These are phyloP conservation scores for Nepenthes mirabilis DNA, from an alignment of 148 eudicot species.

Conservation along the genomic window DNA sequence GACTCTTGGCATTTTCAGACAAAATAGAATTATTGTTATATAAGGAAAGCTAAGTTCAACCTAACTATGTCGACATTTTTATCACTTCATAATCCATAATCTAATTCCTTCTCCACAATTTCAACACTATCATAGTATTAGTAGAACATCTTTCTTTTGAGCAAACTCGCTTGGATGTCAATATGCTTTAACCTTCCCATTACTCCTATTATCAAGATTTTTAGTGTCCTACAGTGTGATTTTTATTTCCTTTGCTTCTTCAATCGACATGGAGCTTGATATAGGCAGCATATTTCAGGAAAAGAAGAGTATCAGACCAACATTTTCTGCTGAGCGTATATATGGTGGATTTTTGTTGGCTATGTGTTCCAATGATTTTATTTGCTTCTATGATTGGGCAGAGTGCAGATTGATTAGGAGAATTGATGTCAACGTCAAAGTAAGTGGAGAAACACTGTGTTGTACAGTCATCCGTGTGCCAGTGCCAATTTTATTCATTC, in stretches of 20 bases:
- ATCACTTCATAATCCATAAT: too few relatives aligned
- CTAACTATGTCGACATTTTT: too few relatives aligned
- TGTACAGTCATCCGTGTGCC: background rate
- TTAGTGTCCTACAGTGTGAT: background rate
- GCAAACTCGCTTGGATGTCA: too few relatives aligned
- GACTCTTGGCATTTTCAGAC: too few relatives aligned
- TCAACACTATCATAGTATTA: too few relatives aligned
- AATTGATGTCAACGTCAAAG: conserved; percentile 92
- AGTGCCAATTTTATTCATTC: background rate
- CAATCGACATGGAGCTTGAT: background rate
- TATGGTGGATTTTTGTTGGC: conserved; percentile 87
- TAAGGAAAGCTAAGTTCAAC: too few relatives aligned
- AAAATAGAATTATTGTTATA: too few relatives aligned
- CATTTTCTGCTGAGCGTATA: conserved; percentile 90
- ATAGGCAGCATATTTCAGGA: conserved; percentile 42
- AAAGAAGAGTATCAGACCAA: conserved; percentile 84
- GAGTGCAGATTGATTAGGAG: conserved; percentile 89
- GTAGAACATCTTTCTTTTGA: too few relatives aligned
- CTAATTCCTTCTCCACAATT: too few relatives aligned
- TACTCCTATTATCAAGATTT: background rate
- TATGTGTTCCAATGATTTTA: conserved; percentile 94
- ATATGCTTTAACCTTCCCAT: too few relatives aligned
- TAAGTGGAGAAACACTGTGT: conserved; percentile 21
- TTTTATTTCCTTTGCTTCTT: background rate
- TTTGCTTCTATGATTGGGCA: conserved; percentile 97